Evolutionary conservation across 371 early-diverging fungal species (phyloP).

Genomic region (Mucor piriformis): DNA sequence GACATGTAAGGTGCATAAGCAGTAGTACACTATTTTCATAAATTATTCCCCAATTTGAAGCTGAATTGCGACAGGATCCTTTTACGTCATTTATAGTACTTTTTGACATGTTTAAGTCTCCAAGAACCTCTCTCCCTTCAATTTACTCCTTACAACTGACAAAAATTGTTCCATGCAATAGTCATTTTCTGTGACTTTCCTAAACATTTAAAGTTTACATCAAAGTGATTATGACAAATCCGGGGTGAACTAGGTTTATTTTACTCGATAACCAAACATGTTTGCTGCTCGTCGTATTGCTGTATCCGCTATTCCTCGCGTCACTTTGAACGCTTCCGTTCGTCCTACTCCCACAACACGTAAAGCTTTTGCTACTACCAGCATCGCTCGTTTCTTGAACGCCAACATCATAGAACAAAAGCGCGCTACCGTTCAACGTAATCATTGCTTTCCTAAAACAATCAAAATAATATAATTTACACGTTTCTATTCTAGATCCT

Average conservation of each 20-base stretch:
- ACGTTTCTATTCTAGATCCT: constrained; percentile 32
- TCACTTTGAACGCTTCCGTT: constrained; percentile 11
- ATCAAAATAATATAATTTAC: background rate
- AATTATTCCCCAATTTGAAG: too few relatives aligned
- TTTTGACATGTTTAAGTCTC: too few relatives aligned
- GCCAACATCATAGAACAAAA: constrained; percentile 26
- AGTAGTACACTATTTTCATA: too few relatives aligned
- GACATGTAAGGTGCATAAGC: too few relatives aligned
- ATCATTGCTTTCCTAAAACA: background rate
- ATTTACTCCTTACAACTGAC: too few relatives aligned
- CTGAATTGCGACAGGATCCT: too few relatives aligned
- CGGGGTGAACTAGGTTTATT: background rate
- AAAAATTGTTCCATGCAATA: too few relatives aligned
- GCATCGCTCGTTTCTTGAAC: constrained; percentile 20
- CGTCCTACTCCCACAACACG: constrained; percentile 12
- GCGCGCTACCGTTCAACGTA: constrained; percentile 30
- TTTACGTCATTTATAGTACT: too few relatives aligned
- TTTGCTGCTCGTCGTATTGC: constrained; percentile 27
- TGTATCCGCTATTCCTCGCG: constrained; percentile 19
- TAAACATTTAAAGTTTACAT: too few relatives aligned
- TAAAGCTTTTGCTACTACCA: constrained; percentile 13
- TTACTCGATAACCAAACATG: constrained; percentile 2
- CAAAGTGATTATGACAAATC: background rate
- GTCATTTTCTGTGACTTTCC: too few relatives aligned
- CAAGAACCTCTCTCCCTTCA: too few relatives aligned